Evolutionary conservation across 2,329 filamentous ascomycete species (phyloP).

Genomic region (Helicocarpus griseus): DNA sequence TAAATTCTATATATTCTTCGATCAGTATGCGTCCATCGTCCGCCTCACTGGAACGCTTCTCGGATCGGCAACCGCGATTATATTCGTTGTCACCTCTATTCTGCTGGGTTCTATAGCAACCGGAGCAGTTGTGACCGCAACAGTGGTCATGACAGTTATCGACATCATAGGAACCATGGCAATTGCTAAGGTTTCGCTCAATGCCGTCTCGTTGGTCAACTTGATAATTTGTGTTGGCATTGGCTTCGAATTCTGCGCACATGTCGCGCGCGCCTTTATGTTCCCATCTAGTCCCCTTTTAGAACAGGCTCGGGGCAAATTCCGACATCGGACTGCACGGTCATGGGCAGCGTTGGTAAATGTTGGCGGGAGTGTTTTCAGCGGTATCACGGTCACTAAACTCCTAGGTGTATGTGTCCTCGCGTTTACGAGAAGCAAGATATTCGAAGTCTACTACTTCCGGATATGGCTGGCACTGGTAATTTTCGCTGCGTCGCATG

Average conservation of each 20-base stretch:
- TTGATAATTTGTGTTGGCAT: slow-evolving; percentile 96
- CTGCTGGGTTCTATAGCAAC: slow-evolving; percentile 79
- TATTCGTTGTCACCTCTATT: slow-evolving; percentile 67
- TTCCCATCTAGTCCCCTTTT: slow-evolving; percentile 78
- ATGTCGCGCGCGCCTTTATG: slow-evolving; percentile 91
- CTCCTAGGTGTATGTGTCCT: slow-evolving; percentile 83
- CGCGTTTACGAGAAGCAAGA: slow-evolving; percentile 92
- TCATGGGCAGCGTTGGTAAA: slow-evolving; percentile 92
- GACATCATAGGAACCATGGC: slow-evolving; percentile 97
- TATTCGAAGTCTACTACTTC: slow-evolving; percentile 99
- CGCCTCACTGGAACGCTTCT: slow-evolving; percentile 69
- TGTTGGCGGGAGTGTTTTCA: slow-evolving; percentile 89
- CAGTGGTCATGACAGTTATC: slow-evolving; percentile 84
- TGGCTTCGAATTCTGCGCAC: slow-evolving; percentile 92
- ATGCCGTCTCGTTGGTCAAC: slow-evolving; percentile 92
- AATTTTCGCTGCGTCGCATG: slow-evolving; percentile 77
- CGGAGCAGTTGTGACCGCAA: slow-evolving; percentile 69
- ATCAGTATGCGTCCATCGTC: slow-evolving; percentile 85
- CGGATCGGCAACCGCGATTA: slow-evolving; percentile 72
- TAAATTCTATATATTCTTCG: slow-evolving; percentile 98
- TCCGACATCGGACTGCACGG: slow-evolving; percentile 72
- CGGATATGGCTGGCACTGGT: slow-evolving; percentile 90
- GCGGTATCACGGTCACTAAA: slow-evolving; percentile 93
- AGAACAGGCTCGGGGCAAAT: slow-evolving; percentile 66
- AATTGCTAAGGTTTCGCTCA: slow-evolving; percentile 75